These are phyloP conservation scores for Metschnikowia arizonensis DNA, from an alignment of 805 yeast species.

Conservation along the genomic window DNA sequence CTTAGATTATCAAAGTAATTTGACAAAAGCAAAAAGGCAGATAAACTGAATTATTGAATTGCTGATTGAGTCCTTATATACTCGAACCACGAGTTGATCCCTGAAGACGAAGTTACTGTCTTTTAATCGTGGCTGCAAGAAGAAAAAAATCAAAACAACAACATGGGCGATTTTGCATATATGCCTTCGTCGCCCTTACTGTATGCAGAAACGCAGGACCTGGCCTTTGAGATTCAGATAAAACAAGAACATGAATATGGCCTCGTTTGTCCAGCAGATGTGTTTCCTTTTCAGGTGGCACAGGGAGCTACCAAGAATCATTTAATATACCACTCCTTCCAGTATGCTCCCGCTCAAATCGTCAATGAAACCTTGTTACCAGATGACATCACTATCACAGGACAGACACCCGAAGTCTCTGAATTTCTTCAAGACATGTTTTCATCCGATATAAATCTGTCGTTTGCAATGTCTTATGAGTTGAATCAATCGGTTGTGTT, in stretches of 20 bases:
- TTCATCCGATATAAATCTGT: not conserved
- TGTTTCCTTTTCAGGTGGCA: not conserved
- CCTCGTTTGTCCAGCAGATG: slow-evolving; percentile 2
- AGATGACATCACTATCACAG: slow-evolving; percentile 1
- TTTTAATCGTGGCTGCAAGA: not conserved
- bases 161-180: not conserved
- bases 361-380: not conserved
- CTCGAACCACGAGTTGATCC: not conserved
- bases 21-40: not conserved
- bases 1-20: not conserved
- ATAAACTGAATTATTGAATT: not conserved
- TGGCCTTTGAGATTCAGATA: not conserved
- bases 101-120: not conserved
- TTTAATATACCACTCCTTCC: not conserved
- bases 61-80: not conserved
- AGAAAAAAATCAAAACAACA: too few relatives aligned
- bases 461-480: not conserved
- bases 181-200: slow-evolving; percentile 2
- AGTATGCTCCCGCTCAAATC: not conserved
- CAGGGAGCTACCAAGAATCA: not conserved
- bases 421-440: not conserved
- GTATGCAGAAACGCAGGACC: not conserved
- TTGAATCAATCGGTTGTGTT: not conserved
- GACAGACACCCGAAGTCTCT: not conserved
- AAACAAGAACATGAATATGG: not conserved